Base-by-base conservation (phyloP, 1,284 basidiomycete genomes). In the Chalciporus sp. region DNA sequence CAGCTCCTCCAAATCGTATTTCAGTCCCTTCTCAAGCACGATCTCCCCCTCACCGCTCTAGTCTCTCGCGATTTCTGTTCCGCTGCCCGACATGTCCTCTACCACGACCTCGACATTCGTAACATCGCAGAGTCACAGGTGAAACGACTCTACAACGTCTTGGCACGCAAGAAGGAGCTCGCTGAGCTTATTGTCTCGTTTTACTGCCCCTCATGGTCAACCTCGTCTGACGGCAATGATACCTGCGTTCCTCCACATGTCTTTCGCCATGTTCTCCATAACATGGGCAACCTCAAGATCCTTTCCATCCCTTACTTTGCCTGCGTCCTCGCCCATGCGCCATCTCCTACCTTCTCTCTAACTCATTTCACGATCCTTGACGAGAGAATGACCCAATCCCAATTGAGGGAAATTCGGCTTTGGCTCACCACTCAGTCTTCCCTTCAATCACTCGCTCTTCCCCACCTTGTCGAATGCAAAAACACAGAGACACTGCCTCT, bases 331-430 rank as follows among this genome's bases (percentile, higher is more conserved):
- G 54, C 56, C 4, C 50, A 57, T 8, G 51, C 63, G 0, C 53
- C 63, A 16, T 55, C 55, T 6, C 65, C 66, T 29, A 31, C 56
- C 9, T 62, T 71, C 56, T 56, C 56, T 27, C 39, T 71, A 20
- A 58, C 56, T 10, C 52, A 53, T n/a, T 44, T 68, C 48, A 64
- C 63, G 17, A 58, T 72, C 39, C 65, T 72, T 8, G 68, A 72
- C 23, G 49, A 58, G 41, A 55, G 42, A 16, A 55, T 72, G 2
- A 58, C 68, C 3, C 55, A 56, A 7, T 57, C 67, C 4, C 63
- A 70, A 31, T 27, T 65, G 17, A 51, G 53, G 17, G 53, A 54
- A 7, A 44, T 72, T 33, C 59, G 61, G 4, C 42, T 52, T 42
- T 68, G 68, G 65, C 63, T 68, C 16, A 29, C 51, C 19, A 61